phyloP scores from a whole-genome alignment of 2,329 filamentous ascomycete species.

The Zopfia rhizophila region DNA sequence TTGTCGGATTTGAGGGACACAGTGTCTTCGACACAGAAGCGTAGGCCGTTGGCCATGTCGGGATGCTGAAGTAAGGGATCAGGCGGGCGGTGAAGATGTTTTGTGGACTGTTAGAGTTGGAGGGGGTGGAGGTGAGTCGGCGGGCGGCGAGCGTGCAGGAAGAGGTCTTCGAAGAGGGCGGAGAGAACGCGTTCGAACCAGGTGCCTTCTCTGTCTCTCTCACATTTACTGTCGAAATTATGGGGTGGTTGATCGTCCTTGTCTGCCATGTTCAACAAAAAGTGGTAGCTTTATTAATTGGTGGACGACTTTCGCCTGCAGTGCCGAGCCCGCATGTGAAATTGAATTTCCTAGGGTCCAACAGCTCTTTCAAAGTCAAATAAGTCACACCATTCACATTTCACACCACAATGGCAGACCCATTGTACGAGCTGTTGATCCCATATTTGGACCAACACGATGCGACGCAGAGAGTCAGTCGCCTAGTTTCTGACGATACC shows the following conservation, averaged over 20 bases:
- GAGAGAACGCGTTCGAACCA: slow-evolving; percentile 35
- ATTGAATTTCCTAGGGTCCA: neutral
- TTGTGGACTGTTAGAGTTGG: neutral
- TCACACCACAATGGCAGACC: slow-evolving; percentile 59
- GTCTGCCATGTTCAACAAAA: too few species aligned
- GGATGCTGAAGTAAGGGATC: slow-evolving; percentile 8
- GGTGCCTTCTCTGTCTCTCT: too few species aligned
- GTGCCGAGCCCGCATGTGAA: slow-evolving; percentile 9
- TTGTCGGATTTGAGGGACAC: slow-evolving; percentile 52
- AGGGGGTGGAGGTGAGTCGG: slow-evolving; percentile 1
- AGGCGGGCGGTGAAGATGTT: slow-evolving; percentile 4
- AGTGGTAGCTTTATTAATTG: too few species aligned
- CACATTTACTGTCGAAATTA: neutral
- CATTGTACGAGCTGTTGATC: slow-evolving; percentile 77
- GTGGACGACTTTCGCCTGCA: neutral
- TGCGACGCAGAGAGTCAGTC: slow-evolving; percentile 49
- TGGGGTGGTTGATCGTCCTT: too few species aligned
- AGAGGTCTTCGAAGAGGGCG: slow-evolving; percentile 34
- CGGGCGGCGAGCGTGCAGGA: slow-evolving; percentile 21
- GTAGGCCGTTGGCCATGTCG: slow-evolving; percentile 29
- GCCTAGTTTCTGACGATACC: slow-evolving; percentile 59
- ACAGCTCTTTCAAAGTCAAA: neutral
- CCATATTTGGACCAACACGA: slow-evolving; percentile 66
- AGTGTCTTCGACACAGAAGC: slow-evolving; percentile 55
- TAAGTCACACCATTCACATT: too few species aligned